These are phyloP conservation scores for Pseudogymnoascus sp. DNA, from an alignment of 2,329 filamentous ascomycete genomes.

Conservation along the genomic window DNA sequence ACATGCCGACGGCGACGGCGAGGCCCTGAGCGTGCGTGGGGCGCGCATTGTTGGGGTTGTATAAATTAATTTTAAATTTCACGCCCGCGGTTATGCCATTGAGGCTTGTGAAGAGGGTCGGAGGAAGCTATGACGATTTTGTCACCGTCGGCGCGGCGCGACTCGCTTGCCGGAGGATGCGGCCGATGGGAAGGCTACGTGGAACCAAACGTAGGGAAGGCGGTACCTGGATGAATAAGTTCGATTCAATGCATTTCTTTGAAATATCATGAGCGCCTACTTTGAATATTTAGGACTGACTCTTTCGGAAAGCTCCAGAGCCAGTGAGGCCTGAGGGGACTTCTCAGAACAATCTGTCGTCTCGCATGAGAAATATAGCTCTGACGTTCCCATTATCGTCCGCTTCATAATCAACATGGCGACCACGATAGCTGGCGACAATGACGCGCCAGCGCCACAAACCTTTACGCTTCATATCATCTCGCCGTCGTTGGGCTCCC, in stretches of 20 bases:
- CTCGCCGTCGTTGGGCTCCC: slow-evolving; percentile 48
- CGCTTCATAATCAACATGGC: slow-evolving; percentile 1
- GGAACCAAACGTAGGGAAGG: slow-evolving; percentile 3
- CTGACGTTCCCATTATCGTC: neutral
- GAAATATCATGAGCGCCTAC: neutral
- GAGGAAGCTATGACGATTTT: slow-evolving; percentile 8
- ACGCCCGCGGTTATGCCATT: slow-evolving; percentile 6
- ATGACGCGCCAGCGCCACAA: slow-evolving; percentile 14
- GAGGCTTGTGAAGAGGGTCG: neutral
- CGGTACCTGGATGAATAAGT: slow-evolving; percentile 8
- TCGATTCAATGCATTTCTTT: neutral
- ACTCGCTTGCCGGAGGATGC: slow-evolving; percentile 3
- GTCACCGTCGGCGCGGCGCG: neutral
- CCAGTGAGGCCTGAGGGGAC: neutral
- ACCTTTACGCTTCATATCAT: slow-evolving; percentile 49
- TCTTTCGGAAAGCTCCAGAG: neutral
- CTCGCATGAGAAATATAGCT: neutral
- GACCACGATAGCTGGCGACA: neutral
- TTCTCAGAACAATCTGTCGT: neutral
- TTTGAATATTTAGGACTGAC: neutral
- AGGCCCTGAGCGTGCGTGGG: slow-evolving; percentile 1
- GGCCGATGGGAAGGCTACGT: slow-evolving; percentile 8
- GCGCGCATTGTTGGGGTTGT: slow-evolving; percentile 3
- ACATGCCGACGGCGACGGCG: neutral
- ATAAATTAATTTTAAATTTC: slow-evolving; percentile 3